Evolutionary conservation across 441 rosid species (phyloP), one percentile per base, ranked within the genome.

Genomic region (Manihot esculenta): DNA sequence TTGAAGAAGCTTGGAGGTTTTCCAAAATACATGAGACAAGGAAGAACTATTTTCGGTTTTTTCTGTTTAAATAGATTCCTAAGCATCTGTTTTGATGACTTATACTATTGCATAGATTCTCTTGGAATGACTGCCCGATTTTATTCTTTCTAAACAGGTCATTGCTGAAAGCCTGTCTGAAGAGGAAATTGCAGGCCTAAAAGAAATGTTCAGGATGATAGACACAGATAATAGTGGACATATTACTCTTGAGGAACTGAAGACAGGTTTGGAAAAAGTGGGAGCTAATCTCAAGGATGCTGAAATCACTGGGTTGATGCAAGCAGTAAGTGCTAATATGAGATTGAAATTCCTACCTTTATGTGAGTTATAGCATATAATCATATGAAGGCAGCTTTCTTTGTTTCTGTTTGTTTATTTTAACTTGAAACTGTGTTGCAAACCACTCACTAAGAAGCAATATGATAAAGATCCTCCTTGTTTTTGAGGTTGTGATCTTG

Each of bases 181-280:
- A 81, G 97, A 89, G 66, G 98, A 94, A 76, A 92, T 94, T 62
- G 98, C 94, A 12, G 97, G 99, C 49, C 72, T 94, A 58, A 94
- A 83, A 71, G 88, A 94, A 87, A 92, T 92, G 97, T 92, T 94
- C 84, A 94, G 88, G 86, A 94, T 91, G 98, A 94, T 94, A 73
- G 97, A 94, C 71, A 55, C 92, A 69, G 99, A 92, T 76, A 81
- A 79, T 45, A 94, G 99, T 38, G 98, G 99, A 60, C 84, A 90
- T 13, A 92, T 94, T 38, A 87, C 98, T 62, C 88, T 92, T 5
- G 93, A 92, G 71, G 99, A 94, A 83, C 86, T 94, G 61, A 94
- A 88, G 77, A 86, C 62, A 4, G 98, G 97, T 49, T 79, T 94
- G 75, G 93, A 85, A 75, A 90, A 83, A 84, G 96, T 85, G 42